phyloP scores from a whole-genome alignment of 129 eudicot genomes.

The Artemisia tridentata region DNA sequence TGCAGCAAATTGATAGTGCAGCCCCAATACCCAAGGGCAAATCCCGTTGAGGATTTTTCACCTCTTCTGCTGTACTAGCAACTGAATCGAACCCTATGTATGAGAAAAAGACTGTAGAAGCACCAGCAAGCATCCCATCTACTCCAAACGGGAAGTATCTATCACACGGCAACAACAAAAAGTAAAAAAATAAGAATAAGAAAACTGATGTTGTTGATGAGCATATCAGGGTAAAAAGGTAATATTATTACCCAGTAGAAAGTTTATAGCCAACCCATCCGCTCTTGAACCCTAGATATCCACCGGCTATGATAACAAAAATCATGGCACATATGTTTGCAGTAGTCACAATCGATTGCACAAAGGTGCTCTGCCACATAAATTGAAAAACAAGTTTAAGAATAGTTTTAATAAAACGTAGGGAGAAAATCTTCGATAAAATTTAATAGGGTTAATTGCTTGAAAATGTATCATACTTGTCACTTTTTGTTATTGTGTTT shows the following conservation, averaged over 20 bases:
- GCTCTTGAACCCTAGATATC: slow-evolving; percentile 77
- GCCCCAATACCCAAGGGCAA: slow-evolving; percentile 89
- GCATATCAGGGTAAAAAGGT: slow-evolving; percentile 6
- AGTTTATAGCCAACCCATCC: slow-evolving; percentile 95
- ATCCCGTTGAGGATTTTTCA: slow-evolving; percentile 90
- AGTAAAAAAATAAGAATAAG: not conserved
- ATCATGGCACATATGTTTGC: slow-evolving; percentile 82
- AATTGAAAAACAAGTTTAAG: slow-evolving; percentile 9
- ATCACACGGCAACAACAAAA: slow-evolving; percentile 13
- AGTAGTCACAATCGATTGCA: slow-evolving; percentile 68
- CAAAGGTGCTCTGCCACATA: slow-evolving; percentile 67
- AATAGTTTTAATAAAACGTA: not conserved
- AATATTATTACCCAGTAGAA: slow-evolving; percentile 61
- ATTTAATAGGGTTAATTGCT: too few relatives aligned
- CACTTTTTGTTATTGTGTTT: too few relatives aligned
- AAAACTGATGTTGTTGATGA: not conserved
- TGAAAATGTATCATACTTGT: too few relatives aligned
- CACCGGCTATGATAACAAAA: slow-evolving; percentile 86
- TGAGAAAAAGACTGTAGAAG: slow-evolving; percentile 95
- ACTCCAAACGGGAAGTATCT: slow-evolving; percentile 91
- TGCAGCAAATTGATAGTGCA: slow-evolving; percentile 87
- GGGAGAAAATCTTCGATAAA: not conserved
- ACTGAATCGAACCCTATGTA: slow-evolving; percentile 97
- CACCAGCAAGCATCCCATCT: slow-evolving; percentile 97
- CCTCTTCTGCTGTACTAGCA: slow-evolving; percentile 99